phyloP scores from a whole-genome alignment of 2,329 filamentous ascomycete genomes.

The Colletotrichum abscissum region DNA sequence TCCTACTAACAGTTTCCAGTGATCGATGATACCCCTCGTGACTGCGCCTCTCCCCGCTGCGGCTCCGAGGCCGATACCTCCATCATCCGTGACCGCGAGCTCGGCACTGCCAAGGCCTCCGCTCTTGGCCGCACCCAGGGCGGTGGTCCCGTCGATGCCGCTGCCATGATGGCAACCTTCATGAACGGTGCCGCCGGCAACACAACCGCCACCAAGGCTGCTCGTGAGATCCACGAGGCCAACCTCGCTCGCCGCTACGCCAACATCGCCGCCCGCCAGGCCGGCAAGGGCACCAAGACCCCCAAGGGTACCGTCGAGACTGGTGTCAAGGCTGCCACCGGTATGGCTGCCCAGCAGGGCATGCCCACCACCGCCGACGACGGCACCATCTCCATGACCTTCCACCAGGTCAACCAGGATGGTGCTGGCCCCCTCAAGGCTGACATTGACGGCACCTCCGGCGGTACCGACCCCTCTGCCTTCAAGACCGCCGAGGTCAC shows the following conservation, averaged over 20 bases:
- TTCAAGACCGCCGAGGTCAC: conserved; percentile 70
- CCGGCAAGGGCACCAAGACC: conserved; percentile 33
- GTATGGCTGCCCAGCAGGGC: conserved; percentile 72
- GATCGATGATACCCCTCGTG: conserved; percentile 73
- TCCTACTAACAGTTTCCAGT: conserved; percentile 49
- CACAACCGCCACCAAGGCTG: conserved; percentile 50
- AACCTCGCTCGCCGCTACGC: conserved; percentile 45
- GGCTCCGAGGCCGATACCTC: conserved; percentile 75
- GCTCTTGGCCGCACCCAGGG: conserved; percentile 73
- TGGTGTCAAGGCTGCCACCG: conserved; percentile 64
- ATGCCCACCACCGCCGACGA: conserved; percentile 77
- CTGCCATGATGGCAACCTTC: conserved; percentile 67
- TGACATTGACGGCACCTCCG: conserved; percentile 70
- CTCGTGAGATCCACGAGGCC: conserved; percentile 54
- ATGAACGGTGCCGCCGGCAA: conserved; percentile 59
- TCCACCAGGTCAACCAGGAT: conserved; percentile 78
- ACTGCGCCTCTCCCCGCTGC: conserved; percentile 70
- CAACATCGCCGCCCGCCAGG: conserved; percentile 29
- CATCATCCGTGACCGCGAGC: conserved; percentile 72
- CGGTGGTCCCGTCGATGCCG: conserved; percentile 68
- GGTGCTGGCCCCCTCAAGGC: conserved; percentile 73
- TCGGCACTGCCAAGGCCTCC: conserved; percentile 60
- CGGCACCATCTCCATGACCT: conserved; percentile 71
- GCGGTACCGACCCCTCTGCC: conserved; percentile 68
- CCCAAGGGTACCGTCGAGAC: conserved; percentile 54